Conservation (phyloP, 768 basidiomycete species). For the Suillus occidentalis region DNA sequence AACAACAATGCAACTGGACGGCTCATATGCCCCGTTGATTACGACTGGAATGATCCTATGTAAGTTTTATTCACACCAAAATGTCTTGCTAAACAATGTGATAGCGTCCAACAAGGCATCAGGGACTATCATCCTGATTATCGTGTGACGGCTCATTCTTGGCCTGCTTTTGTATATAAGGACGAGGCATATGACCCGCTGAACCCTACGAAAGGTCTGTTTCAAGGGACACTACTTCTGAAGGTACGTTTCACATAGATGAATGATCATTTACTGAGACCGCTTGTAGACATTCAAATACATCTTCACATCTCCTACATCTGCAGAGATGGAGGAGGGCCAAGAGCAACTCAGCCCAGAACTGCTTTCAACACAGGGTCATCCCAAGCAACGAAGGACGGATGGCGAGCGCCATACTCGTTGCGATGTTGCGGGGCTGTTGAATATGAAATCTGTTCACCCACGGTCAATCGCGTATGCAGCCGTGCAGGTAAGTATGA, state of each 20-base stretch:
- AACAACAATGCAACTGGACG: conserved; percentile 10
- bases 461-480: conserved; percentile 25
- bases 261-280: background rate
- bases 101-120: no score
- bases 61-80: no score
- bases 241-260: background rate
- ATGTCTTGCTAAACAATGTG: no score
- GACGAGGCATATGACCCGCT: no score
- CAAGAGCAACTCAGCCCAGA: background rate
- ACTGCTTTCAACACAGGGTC: background rate
- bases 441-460: conserved; percentile 15
- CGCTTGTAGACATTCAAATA: conserved; percentile 13
- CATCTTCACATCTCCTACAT: conserved; percentile 22
- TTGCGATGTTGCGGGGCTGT: conserved; percentile 8
- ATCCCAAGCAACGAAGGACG: background rate
- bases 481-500: conserved; percentile 1
- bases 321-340: conserved; percentile 5
- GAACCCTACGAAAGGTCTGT: no score
- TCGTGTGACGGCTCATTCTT: no score
- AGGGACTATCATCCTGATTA: no score
- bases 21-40: conserved; percentile 16
- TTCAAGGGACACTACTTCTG: no score
- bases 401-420: conserved; percentile 9
- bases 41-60: conserved; percentile 14
- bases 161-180: no score